Evolutionary conservation across 2,329 filamentous ascomycete genomes (phyloP).

Genomic region (Claviceps capensis): DNA sequence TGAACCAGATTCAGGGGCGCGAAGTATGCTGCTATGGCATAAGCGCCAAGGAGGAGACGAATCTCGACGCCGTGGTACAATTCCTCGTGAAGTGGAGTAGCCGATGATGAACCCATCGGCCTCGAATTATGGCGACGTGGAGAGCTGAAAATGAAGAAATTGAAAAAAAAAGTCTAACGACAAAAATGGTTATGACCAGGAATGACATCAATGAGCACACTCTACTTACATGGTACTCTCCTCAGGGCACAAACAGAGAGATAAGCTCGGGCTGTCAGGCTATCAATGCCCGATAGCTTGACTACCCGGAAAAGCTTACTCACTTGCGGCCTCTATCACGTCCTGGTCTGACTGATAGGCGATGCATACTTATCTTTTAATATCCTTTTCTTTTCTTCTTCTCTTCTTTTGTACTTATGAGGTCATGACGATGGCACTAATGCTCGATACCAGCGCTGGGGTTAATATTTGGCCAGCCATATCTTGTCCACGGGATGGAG

Average conservation of each 20-base stretch:
- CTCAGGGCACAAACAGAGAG: background rate
- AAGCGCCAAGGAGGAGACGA: constrained; percentile 97
- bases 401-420: constrained; percentile 16
- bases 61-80: constrained; percentile 89
- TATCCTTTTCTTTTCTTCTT: constrained; percentile 8
- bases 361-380: constrained; percentile 17
- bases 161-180: background rate
- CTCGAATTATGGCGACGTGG: background rate
- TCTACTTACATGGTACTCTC: background rate
- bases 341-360: constrained; percentile 10
- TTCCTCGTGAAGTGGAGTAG: constrained; percentile 88
- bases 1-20: constrained; percentile 77
- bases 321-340: background rate
- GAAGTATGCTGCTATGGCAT: constrained; percentile 99
- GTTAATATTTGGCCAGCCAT: background rate
- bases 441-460: background rate
- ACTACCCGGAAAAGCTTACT: background rate
- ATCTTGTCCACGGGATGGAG: constrained; percentile 1
- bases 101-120: constrained; percentile 34
- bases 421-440: constrained; percentile 12
- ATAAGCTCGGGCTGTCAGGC: background rate
- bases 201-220: constrained; percentile 3
- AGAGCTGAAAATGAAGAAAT: background rate
- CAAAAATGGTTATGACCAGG: constrained; percentile 5
- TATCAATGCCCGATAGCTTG: background rate